Conservation (phyloP, 176 grass and related monocot genomes). For the Chrysopogon serrulatus region DNA sequence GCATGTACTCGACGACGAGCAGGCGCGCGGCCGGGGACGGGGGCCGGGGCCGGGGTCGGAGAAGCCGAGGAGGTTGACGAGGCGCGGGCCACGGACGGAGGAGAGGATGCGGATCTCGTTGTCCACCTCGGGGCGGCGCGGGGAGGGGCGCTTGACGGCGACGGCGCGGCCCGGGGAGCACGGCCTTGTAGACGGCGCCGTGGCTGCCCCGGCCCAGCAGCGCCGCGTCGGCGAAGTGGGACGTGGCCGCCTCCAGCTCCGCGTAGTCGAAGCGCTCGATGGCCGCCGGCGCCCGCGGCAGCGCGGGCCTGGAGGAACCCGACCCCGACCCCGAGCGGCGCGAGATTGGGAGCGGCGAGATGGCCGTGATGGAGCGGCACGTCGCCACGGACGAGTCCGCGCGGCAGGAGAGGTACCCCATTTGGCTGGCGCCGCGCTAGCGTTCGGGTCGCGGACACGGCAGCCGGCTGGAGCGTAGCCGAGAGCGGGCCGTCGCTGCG, state of each 20-base stretch:
- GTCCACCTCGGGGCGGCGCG: slow-evolving; percentile 90
- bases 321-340: neutral
- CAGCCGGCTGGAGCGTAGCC: too few species aligned
- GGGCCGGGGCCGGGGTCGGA: slow-evolving; percentile 38
- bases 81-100: slow-evolving; percentile 62
- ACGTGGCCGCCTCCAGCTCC: slow-evolving; percentile 76
- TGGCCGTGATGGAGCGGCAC: slow-evolving; percentile 83
- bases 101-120: slow-evolving; percentile 95
- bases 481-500: neutral
- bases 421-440: slow-evolving; percentile 14
- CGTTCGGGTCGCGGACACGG: too few species aligned
- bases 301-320: neutral
- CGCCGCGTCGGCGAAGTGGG: slow-evolving; percentile 60
- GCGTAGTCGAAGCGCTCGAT: slow-evolving; percentile 75
- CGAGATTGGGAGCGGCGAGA: slow-evolving; percentile 46
- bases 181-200: slow-evolving; percentile 90
- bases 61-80: slow-evolving; percentile 95
- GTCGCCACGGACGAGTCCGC: slow-evolving; percentile 87
- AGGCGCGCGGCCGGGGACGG: slow-evolving; percentile 22
- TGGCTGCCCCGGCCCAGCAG: slow-evolving; percentile 95
- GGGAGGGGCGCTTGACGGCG: slow-evolving; percentile 92
- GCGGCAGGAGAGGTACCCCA: slow-evolving; percentile 98
- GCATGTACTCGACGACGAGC: slow-evolving; percentile 95
- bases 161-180: slow-evolving; percentile 71
- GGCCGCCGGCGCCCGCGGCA: neutral